These are phyloP conservation scores for Penicillium simplicissimum DNA, from an alignment of 495 filamentous ascomycete species.

Conservation along the genomic window DNA sequence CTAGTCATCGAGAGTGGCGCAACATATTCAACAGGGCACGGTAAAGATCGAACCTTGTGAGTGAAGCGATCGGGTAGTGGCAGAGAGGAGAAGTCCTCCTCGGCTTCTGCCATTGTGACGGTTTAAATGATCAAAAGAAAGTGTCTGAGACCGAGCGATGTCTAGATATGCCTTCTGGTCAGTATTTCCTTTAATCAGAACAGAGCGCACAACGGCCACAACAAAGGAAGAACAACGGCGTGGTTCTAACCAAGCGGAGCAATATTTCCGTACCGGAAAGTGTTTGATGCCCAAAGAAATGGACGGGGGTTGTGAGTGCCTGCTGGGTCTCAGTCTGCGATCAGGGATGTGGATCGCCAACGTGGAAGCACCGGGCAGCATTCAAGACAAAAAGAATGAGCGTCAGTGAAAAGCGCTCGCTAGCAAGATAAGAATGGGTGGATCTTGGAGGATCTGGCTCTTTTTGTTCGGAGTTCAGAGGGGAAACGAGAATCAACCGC, in stretches of 20 bases:
- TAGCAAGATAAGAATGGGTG: not conserved
- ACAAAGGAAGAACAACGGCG: not conserved
- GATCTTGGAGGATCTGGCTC: not conserved
- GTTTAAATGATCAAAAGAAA: constrained; percentile 5
- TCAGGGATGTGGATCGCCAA: constrained; percentile 7
- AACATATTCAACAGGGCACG: not conserved
- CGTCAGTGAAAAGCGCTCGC: not conserved
- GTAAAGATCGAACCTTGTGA: constrained; percentile 68
- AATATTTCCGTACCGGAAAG: constrained; percentile 14
- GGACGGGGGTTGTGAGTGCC: constrained; percentile 13
- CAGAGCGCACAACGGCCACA: not conserved
- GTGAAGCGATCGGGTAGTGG: constrained; percentile 79
- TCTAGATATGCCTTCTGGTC: constrained; percentile 4
- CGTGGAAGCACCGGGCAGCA: not conserved
- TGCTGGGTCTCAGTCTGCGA: constrained; percentile 16
- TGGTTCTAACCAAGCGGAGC: not conserved
- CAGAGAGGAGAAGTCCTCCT: constrained; percentile 82
- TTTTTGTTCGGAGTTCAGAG: not conserved
- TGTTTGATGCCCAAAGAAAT: constrained; percentile 30
- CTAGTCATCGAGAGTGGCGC: not conserved
- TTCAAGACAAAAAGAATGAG: not conserved
- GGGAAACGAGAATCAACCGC: constrained; percentile 26
- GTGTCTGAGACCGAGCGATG: not conserved
- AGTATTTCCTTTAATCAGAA: not conserved
- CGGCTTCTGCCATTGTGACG: constrained; percentile 53